phyloP scores from a whole-genome alignment of 768 basidiomycete species.

The Collybia sordida region DNA sequence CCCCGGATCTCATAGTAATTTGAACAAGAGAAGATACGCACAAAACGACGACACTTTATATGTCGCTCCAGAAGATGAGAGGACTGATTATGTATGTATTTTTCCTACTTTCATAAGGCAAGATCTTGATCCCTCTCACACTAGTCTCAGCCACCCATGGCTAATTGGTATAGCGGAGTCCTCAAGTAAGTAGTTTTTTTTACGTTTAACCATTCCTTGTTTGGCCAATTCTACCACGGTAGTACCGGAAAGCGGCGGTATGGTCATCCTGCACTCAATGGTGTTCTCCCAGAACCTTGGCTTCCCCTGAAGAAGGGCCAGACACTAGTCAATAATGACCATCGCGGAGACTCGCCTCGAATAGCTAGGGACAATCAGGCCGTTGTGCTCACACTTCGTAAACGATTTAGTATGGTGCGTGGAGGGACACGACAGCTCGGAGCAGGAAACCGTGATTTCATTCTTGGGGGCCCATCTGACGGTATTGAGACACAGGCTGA shows the following conservation, averaged over 20 bases:
- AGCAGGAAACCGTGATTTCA: slow-evolving; percentile 14
- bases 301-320: slow-evolving; percentile 86
- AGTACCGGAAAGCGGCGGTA: slow-evolving; percentile 95
- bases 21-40: slow-evolving; percentile 86
- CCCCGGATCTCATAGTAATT: slow-evolving; percentile 48
- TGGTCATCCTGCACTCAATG: slow-evolving; percentile 94
- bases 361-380: slow-evolving; percentile 52
- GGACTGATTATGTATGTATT: slow-evolving; percentile 78
- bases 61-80: slow-evolving; percentile 91
- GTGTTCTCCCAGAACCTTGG: slow-evolving; percentile 92
- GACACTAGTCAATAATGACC: slow-evolving; percentile 61
- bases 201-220: neutral
- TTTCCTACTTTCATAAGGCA: neutral
- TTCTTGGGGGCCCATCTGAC: slow-evolving; percentile 13
- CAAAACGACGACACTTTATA: slow-evolving; percentile 94
- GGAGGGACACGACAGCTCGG: slow-evolving; percentile 21
- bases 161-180: slow-evolving; percentile 91
- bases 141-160: slow-evolving; percentile 95
- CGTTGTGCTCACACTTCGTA: slow-evolving; percentile 80
- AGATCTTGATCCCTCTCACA: slow-evolving; percentile 8
- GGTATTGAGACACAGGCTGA: slow-evolving; percentile 2
- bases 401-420: slow-evolving; percentile 59
- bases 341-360: slow-evolving; percentile 32
- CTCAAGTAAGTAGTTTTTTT: slow-evolving; percentile 60
- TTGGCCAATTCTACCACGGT: neutral